Conservation (phyloP, 2,329 filamentous ascomycete genomes). For the Aspergillus viridinutans region DNA sequence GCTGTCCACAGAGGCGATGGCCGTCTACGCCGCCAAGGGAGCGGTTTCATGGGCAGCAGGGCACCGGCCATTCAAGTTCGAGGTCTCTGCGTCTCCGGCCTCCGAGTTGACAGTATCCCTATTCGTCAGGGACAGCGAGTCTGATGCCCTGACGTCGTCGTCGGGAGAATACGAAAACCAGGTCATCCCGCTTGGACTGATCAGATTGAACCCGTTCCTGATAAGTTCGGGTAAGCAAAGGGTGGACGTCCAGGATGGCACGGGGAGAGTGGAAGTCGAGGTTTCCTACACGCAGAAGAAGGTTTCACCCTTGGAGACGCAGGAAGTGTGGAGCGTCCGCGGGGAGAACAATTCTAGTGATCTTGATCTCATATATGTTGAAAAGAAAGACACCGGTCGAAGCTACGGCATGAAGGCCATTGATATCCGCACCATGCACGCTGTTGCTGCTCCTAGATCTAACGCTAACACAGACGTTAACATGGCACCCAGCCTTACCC, state of each 20-base stretch:
- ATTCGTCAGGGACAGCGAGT: not conserved
- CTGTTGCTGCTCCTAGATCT: not conserved
- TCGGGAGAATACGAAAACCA: not conserved
- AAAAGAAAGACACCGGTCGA: conserved; percentile 5
- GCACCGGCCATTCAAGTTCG: conserved; percentile 1
- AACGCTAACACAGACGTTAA: not conserved
- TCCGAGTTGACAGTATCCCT: not conserved
- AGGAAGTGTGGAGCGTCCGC: not conserved
- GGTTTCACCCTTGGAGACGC: not conserved
- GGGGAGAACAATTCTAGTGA: not conserved
- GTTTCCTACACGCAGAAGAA: not conserved
- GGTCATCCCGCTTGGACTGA: not conserved
- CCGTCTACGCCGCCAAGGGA: not conserved
- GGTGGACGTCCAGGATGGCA: conserved; percentile 1
- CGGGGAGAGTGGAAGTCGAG: not conserved
- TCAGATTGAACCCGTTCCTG: conserved; percentile 4
- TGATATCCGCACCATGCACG: not conserved
- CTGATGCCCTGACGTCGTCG: not conserved
- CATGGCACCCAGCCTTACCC: not conserved
- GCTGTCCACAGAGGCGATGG: conserved; percentile 1
- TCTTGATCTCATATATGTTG: not conserved
- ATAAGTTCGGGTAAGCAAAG: not conserved
- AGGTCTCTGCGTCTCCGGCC: not conserved
- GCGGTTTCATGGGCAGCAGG: not conserved
- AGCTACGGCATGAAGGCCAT: conserved; percentile 3